Conservation (phyloP, 2,329 filamentous ascomycete species). For the Pezicula carpinea region DNA sequence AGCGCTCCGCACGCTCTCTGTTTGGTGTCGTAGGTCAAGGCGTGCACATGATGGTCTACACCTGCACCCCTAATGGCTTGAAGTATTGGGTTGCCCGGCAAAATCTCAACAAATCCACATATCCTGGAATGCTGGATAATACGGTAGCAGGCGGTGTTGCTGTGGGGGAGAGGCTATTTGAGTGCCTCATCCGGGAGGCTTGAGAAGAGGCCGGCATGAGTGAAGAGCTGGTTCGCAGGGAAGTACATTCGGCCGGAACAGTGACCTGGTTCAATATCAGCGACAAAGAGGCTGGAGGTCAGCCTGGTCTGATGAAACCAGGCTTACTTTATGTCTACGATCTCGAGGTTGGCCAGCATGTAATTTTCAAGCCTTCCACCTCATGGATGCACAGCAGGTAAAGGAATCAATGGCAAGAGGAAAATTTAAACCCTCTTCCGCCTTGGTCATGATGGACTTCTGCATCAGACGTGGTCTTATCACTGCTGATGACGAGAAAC, state of each 20-base stretch:
- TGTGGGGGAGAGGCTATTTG: slow-evolving; percentile 72
- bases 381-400: slow-evolving; percentile 70
- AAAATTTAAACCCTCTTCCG: slow-evolving; percentile 87
- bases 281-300: slow-evolving; percentile 68
- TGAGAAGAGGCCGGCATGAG: slow-evolving; percentile 82
- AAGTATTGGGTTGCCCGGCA: slow-evolving; percentile 79
- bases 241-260: slow-evolving; percentile 59
- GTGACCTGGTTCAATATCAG: slow-evolving; percentile 82
- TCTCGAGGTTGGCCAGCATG: slow-evolving; percentile 63
- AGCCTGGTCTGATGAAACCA: slow-evolving; percentile 75
- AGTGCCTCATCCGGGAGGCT: slow-evolving; percentile 78
- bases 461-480: slow-evolving; percentile 78
- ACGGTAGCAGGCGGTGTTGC: slow-evolving; percentile 79
- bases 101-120: slow-evolving; percentile 73
- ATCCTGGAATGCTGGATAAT: slow-evolving; percentile 83
- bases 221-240: slow-evolving; percentile 58
- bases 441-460: slow-evolving; percentile 78
- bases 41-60: slow-evolving; percentile 73
- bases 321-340: slow-evolving; percentile 90
- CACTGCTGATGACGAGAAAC: slow-evolving; percentile 71
- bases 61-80: slow-evolving; percentile 49
- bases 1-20: slow-evolving; percentile 65
- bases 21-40: slow-evolving; percentile 74
- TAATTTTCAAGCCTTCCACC: slow-evolving; percentile 77
- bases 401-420: slow-evolving; percentile 62